Percentiles rank a stretch among this genome's conserved stretches.
Evolutionary conservation across 352 stramenopile genomes (phyloP).

Genomic region (Globisporangium spiculum): DNA sequence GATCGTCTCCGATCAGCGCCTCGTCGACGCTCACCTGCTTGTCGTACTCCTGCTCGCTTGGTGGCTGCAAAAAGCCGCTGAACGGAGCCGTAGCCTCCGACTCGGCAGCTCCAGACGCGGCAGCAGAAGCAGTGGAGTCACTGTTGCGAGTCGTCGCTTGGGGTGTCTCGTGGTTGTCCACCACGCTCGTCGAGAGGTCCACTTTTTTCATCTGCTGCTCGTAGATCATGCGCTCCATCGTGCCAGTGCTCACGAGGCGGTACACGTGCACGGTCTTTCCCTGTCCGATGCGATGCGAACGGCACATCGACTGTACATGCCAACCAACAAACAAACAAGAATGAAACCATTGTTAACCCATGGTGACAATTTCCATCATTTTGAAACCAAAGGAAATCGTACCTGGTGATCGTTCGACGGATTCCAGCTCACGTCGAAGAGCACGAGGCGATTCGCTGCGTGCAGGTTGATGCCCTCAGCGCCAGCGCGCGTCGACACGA

Average conservation of each 20-base stretch:
- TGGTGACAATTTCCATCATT: not conserved
- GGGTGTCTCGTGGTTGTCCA: slow-evolving; percentile 44
- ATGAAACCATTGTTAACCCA: slow-evolving; percentile 7
- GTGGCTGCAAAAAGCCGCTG: slow-evolving; percentile 62
- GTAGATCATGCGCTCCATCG: slow-evolving; percentile 92
- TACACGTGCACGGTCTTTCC: slow-evolving; percentile 91
- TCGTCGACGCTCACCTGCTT: slow-evolving; percentile 32
- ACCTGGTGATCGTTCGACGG: slow-evolving; percentile 89
- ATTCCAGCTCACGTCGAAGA: slow-evolving; percentile 92
- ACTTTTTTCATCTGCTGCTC: slow-evolving; percentile 89
- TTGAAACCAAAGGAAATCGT: not conserved
- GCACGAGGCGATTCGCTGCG: slow-evolving; percentile 86
- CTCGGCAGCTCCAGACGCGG: slow-evolving; percentile 1
- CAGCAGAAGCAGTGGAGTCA: not conserved
- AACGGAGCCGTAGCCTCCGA: slow-evolving; percentile 23
- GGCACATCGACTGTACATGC: slow-evolving; percentile 84
- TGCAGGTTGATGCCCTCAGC: slow-evolving; percentile 89
- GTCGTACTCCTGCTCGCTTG: slow-evolving; percentile 28
- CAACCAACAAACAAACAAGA: not conserved
- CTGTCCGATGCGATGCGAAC: slow-evolving; percentile 89
- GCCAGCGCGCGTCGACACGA: slow-evolving; percentile 80
- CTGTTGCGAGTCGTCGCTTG: not conserved
- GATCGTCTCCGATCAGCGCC: slow-evolving; percentile 40
- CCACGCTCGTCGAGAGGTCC: slow-evolving; percentile 69
- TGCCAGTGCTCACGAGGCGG: slow-evolving; percentile 89